Evolutionary conservation across 1,139 yeast species (phyloP).

Genomic region (Sugiyamaella novakii): DNA sequence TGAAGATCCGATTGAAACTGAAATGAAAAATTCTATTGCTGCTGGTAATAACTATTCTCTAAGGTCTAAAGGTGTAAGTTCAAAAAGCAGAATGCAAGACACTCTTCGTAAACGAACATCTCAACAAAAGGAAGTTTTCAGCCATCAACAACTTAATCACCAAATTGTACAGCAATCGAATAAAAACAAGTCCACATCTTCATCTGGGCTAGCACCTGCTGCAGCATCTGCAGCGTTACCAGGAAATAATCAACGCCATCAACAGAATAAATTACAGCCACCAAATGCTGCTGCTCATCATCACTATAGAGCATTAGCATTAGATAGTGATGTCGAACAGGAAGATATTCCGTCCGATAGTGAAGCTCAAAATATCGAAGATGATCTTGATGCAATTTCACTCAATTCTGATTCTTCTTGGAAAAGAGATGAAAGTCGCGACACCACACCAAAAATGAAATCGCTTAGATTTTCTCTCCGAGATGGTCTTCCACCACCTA

Average conservation of each 20-base stretch:
- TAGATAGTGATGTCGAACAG: slow-evolving; percentile 31
- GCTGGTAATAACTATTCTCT: slow-evolving; percentile 2
- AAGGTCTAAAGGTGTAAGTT: background rate
- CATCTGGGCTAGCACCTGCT: slow-evolving; percentile 5
- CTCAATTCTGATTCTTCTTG: slow-evolving; percentile 39
- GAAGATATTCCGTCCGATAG: slow-evolving; percentile 16
- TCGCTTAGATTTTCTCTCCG: slow-evolving; percentile 25
- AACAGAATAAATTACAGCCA: background rate
- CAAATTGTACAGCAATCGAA: slow-evolving; percentile 17
- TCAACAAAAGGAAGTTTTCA: slow-evolving; percentile 2
- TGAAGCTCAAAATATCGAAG: slow-evolving; percentile 17
- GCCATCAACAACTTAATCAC: slow-evolving; percentile 15
- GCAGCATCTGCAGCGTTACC: background rate
- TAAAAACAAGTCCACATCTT: background rate
- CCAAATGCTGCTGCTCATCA: slow-evolving; percentile 9
- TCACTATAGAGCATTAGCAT: slow-evolving; percentile 20
- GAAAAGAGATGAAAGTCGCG: slow-evolving; percentile 31
- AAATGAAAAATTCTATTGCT: slow-evolving; percentile 13
- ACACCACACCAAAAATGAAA: slow-evolving; percentile 15
- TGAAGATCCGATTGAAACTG: slow-evolving; percentile 28
- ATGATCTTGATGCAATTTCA: slow-evolving; percentile 36
- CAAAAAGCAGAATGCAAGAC: slow-evolving; percentile 1
- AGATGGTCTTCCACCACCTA: slow-evolving; percentile 17
- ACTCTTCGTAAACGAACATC: slow-evolving; percentile 10
- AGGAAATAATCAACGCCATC: background rate